Evolutionary conservation across 208 protist genomes (phyloP).

Genomic region (Leishmania arabica): DNA sequence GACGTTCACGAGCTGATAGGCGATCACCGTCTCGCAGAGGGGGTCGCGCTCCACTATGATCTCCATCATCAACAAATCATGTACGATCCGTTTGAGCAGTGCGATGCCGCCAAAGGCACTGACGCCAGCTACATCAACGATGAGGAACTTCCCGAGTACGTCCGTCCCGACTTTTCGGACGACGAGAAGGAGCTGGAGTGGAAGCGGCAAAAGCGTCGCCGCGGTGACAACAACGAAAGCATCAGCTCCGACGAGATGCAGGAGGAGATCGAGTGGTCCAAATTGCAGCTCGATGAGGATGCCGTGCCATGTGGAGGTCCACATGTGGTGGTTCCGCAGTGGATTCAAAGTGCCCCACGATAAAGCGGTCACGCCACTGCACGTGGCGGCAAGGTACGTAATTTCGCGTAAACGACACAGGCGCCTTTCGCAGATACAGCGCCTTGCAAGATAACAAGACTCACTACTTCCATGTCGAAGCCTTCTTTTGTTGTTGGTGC

Average conservation of each 20-base stretch:
- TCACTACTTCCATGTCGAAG: neutral
- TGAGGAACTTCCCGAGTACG: conserved; percentile 80
- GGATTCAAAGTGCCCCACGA: conserved; percentile 9
- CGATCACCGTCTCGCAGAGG: conserved; percentile 18
- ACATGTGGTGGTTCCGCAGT: conserved; percentile 21
- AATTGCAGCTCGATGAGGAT: conserved; percentile 35
- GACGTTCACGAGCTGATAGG: conserved; percentile 26
- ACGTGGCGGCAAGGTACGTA: neutral
- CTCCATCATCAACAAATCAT: conserved; percentile 55
- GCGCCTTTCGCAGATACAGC: neutral
- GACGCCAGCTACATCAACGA: conserved; percentile 92
- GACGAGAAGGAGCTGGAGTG: conserved; percentile 83
- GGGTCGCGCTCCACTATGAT: conserved; percentile 56
- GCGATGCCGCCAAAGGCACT: conserved; percentile 61
- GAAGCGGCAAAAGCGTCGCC: conserved; percentile 64
- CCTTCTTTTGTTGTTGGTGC: neutral
- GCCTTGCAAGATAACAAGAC: neutral
- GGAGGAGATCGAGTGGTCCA: conserved; percentile 45
- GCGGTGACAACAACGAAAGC: conserved; percentile 27
- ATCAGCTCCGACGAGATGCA: conserved; percentile 47
- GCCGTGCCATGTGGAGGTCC: neutral
- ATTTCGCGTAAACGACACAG: neutral
- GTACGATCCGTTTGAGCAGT: conserved; percentile 54
- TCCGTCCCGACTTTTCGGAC: conserved; percentile 87
- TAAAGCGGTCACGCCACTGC: neutral